These are phyloP conservation scores for thale cress (Arabidopsis thaliana) DNA, from an alignment of 345 rosid genomes.

Conservation along the genomic window DNA sequence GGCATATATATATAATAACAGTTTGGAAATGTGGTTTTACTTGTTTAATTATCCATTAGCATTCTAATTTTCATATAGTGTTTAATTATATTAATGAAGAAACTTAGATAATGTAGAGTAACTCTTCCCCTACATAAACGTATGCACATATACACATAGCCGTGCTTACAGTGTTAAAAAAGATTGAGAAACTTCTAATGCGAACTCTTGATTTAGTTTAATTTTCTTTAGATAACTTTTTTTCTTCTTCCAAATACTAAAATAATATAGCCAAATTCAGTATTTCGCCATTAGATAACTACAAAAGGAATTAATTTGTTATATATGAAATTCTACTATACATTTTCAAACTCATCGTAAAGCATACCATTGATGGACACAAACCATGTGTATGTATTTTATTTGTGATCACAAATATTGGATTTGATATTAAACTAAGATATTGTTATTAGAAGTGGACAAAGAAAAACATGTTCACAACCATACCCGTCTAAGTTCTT, in stretches of 20 bases:
- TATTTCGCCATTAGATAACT: neutral
- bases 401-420: conserved; percentile 13
- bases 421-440: conserved; percentile 24
- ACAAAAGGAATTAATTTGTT: neutral
- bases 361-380: conserved; percentile 22
- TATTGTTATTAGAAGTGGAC: conserved; percentile 47
- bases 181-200: too few relatives aligned
- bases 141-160: neutral
- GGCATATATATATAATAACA: conserved; percentile 28
- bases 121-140: neutral
- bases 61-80: neutral
- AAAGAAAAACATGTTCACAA: conserved; percentile 52
- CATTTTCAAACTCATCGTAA: neutral
- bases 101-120: neutral
- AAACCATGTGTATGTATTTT: conserved; percentile 29
- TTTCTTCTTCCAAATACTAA: too few relatives aligned
- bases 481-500: conserved; percentile 49
- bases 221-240: too few relatives aligned
- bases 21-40: conserved; percentile 5
- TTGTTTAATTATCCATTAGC: neutral
- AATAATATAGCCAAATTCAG: neutral
- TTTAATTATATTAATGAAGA: neutral
- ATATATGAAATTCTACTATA: neutral
- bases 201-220: too few relatives aligned
- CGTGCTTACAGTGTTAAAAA: too few relatives aligned